phyloP scores from a whole-genome alignment of 192 early-diverging fungal species.

The Backusella circina region DNA sequence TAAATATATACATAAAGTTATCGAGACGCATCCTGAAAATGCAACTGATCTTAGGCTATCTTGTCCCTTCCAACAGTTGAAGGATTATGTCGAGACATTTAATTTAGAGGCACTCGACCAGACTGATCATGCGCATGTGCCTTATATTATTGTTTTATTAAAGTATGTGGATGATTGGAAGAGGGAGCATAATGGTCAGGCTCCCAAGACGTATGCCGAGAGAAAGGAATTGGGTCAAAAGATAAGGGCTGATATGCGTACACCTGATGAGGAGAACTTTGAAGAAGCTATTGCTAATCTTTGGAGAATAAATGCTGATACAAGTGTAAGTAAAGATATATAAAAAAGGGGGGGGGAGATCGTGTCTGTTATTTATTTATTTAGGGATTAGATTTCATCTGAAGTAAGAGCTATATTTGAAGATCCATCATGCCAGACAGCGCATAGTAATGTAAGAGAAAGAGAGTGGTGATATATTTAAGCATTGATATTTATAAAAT shows the following conservation, averaged over 20 bases:
- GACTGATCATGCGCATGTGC: slow-evolving; percentile 77
- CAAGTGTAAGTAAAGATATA: not conserved
- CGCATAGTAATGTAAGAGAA: slow-evolving; percentile 25
- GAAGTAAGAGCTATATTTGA: slow-evolving; percentile 51
- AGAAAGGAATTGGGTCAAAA: slow-evolving; percentile 63
- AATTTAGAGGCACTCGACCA: slow-evolving; percentile 64
- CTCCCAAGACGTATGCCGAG: slow-evolving; percentile 59
- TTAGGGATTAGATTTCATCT: slow-evolving; percentile 38
- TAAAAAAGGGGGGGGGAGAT: not conserved
- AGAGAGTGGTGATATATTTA: not conserved
- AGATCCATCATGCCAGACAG: slow-evolving; percentile 50
- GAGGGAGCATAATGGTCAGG: slow-evolving; percentile 51
- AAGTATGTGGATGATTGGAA: slow-evolving; percentile 78
- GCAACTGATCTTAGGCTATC: slow-evolving; percentile 80
- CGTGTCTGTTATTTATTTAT: not conserved
- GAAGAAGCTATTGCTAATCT: slow-evolving; percentile 74
- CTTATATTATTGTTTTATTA: slow-evolving; percentile 79
- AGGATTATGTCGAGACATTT: slow-evolving; percentile 56
- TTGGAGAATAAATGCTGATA: slow-evolving; percentile 36
- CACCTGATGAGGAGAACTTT: slow-evolving; percentile 84
- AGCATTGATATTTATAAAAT: too few relatives aligned
- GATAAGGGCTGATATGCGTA: slow-evolving; percentile 53
- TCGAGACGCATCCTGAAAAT: slow-evolving; percentile 86
- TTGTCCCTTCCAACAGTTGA: slow-evolving; percentile 74
- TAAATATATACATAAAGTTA: slow-evolving; percentile 51